phyloP scores from a whole-genome alignment of 1,139 yeast genomes.

The Scheffersomyces insectosa region DNA sequence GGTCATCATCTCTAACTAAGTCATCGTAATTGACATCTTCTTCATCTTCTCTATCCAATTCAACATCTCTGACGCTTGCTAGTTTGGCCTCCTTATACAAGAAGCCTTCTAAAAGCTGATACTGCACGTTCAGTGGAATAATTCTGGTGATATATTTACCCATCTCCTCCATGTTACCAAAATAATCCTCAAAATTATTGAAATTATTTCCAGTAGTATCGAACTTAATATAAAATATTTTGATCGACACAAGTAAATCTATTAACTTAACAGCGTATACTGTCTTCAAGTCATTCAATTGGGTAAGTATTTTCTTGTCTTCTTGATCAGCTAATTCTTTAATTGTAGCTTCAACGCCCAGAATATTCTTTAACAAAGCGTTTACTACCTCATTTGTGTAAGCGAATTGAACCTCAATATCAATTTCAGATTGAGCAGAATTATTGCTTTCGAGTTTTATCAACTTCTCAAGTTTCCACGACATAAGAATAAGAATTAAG shows the following conservation, averaged over 20 bases:
- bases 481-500: slow-evolving; percentile 24
- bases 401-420: slow-evolving; percentile 14
- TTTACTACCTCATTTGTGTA: neutral
- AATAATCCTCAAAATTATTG: slow-evolving; percentile 28
- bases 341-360: neutral
- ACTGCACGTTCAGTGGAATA: slow-evolving; percentile 25
- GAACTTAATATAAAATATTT: slow-evolving; percentile 35
- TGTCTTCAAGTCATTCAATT: slow-evolving; percentile 25
- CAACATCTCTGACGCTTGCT: slow-evolving; percentile 27
- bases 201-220: slow-evolving; percentile 21
- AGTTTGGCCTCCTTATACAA: slow-evolving; percentile 35
- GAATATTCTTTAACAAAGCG: neutral
- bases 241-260: slow-evolving; percentile 35
- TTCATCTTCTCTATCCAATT: slow-evolving; percentile 53
- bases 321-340: slow-evolving; percentile 1
- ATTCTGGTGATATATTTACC: slow-evolving; percentile 9
- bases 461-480: slow-evolving; percentile 39
- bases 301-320: slow-evolving; percentile 11
- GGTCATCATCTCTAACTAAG: slow-evolving; percentile 16
- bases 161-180: slow-evolving; percentile 16
- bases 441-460: slow-evolving; percentile 17
- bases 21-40: slow-evolving; percentile 61
- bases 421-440: slow-evolving; percentile 16
- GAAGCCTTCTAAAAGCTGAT: slow-evolving; percentile 28
- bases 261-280: slow-evolving; percentile 26